Evolutionary conservation across 2,329 filamentous ascomycete genomes (phyloP).

Genomic region (Sporothrix luriei): DNA sequence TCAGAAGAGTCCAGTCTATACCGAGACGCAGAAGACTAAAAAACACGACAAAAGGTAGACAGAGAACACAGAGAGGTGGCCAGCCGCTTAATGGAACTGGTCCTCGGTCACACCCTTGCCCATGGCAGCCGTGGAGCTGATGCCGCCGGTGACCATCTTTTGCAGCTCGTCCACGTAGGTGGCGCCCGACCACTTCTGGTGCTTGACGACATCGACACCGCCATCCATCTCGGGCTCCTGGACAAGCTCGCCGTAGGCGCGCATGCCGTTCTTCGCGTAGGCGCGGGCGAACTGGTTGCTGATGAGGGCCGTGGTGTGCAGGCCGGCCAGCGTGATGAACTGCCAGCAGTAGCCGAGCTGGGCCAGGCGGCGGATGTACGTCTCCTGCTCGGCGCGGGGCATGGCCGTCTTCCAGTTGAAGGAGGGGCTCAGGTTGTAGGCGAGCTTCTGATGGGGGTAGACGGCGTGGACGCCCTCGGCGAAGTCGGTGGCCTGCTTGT

Average conservation of each 20-base stretch:
- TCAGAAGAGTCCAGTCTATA: constrained; percentile 13
- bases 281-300: constrained; percentile 84
- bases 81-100: constrained; percentile 70
- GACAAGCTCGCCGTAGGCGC: constrained; percentile 93
- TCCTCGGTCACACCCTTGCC: constrained; percentile 97
- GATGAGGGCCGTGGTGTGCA: constrained; percentile 94
- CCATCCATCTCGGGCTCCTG: constrained; percentile 96
- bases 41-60: neutral
- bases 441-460: constrained; percentile 96
- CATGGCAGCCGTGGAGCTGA: constrained; percentile 93
- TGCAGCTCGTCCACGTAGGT: constrained; percentile 92
- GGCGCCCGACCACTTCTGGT: constrained; percentile 98
- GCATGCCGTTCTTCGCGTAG: constrained; percentile 83
- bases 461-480: constrained; percentile 90
- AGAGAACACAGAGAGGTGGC: neutral
- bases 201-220: constrained; percentile 91
- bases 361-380: constrained; percentile 90
- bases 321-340: constrained; percentile 97
- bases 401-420: constrained; percentile 99
- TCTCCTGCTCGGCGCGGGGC: constrained; percentile 89
- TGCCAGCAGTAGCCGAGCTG: constrained; percentile 97
- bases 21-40: neutral
- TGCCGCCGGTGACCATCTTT: constrained; percentile 95
- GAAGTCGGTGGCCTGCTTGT: constrained; percentile 86
- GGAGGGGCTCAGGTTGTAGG: constrained; percentile 96